Base-by-base conservation (phyloP, 345 rosid species). In the Brassica incana region DNA sequence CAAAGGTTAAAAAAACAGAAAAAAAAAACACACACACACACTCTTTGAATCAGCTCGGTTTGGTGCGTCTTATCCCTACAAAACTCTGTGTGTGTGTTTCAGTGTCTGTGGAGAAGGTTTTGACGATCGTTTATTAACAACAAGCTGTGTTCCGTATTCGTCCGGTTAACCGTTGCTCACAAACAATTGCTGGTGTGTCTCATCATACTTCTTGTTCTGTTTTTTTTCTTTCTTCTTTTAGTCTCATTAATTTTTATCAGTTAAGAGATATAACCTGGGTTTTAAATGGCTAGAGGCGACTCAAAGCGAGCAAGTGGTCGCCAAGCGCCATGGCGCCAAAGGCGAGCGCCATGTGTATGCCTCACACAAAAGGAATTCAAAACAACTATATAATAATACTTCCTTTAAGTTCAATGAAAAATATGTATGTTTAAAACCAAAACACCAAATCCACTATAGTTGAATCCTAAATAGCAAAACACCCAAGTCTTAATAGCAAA, bases 51-150 rank as follows among this genome's bases (percentile, higher is more conserved):
- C 33, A 14, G 11, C 66, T 77, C 9, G 69, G 10, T 14, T 23
- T 62, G 8, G 45, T 6, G 2, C 23, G 20, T 65, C 11, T 71
- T 76, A 23, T 23, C 25, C 2, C 33, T 33, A 80, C 32, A 8
- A 43, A 23, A 0, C 25, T 23, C 25, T 23, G 60, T n/a, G 10
- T 15, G 64, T 16, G 32, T 32, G 77, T 5, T 50, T n/a, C 94
- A 95, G 98, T 93, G 76, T 91, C 97, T 56, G 97, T 95, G 86
- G 97, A 93, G 91, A 93, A 89, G 90, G 94, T 90, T 5, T 85
- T 93, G 70, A 76, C 92, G 0, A 96, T 96, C 36, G 94, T 96
- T 71, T 96, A 90, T 89, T 98, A 96, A 78, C 97, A 92, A 12
- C 98, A 96, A 78, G 99, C 98, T 74, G 81, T 96, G 85, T 96